Conservation (phyloP, 306 rosid genomes). For the Echinosophora koreensis region DNA sequence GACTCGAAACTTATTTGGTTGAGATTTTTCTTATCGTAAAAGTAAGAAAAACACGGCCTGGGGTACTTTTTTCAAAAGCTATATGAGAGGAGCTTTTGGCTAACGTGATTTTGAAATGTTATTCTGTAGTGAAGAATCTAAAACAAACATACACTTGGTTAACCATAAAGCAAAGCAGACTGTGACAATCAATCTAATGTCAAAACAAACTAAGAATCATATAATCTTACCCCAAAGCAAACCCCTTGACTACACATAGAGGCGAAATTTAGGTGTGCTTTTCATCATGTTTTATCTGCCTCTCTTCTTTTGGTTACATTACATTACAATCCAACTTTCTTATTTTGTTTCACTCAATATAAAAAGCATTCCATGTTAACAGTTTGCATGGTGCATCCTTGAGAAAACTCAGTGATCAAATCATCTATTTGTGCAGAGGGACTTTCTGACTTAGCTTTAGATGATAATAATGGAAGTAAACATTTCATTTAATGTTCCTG, state of each 20-base stretch:
- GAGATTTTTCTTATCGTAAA: no score
- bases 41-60: no score
- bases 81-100: no score
- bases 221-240: neutral
- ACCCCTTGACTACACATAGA: neutral
- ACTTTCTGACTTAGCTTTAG: neutral
- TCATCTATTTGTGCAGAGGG: neutral
- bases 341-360: neutral
- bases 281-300: neutral
- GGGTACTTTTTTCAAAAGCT: no score
- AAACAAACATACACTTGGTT: no score
- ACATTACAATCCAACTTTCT: neutral
- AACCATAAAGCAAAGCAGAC: constrained; percentile 2
- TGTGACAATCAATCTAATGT: neutral
- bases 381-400: neutral
- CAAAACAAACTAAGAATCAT: neutral
- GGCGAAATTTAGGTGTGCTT: neutral
- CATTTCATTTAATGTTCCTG: neutral
- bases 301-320: neutral
- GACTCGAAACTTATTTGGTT: no score
- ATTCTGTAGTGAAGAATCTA: no score
- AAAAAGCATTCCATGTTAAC: neutral
- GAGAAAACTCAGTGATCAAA: neutral
- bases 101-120: no score
- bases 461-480: neutral